Evolutionary conservation across 345 rosid species (phyloP).

Genomic region (Melaleuca alternifolia): DNA sequence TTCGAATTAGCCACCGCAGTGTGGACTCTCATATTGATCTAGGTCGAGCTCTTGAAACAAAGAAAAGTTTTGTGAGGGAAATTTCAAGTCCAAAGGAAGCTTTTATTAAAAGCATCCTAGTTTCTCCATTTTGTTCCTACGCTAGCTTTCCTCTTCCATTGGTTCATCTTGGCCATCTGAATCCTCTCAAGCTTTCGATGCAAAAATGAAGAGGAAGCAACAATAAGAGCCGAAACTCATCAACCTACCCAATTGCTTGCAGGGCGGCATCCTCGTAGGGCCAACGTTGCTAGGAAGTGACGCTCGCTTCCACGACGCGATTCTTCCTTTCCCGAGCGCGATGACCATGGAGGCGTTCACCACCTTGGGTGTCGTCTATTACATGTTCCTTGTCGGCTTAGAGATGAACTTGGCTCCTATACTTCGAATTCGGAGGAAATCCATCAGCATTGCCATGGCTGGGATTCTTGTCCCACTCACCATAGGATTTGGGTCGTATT

Average conservation of each 20-base stretch:
- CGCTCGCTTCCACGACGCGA: accelerated
- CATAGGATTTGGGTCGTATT: conserved; percentile 21
- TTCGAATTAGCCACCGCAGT: neutral
- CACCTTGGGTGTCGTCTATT: conserved; percentile 33
- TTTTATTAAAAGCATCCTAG: neutral
- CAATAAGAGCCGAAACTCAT: neutral
- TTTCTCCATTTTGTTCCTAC: neutral
- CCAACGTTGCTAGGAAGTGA: conserved; percentile 5
- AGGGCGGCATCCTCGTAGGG: conserved; percentile 47
- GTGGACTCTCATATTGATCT: neutral
- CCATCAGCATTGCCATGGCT: conserved; percentile 18
- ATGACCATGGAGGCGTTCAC: conserved; percentile 37
- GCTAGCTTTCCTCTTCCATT: neutral
- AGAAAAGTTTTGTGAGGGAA: neutral
- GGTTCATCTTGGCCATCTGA: neutral
- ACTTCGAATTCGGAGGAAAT: conserved; percentile 8
- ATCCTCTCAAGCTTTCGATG: neutral
- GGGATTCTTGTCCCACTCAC: conserved; percentile 24
- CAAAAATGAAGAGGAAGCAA: neutral
- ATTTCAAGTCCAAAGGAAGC: neutral
- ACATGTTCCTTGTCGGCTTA: conserved; percentile 53
- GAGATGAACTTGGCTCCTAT: conserved; percentile 46
- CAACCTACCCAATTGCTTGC: neutral
- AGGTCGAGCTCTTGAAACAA: neutral
- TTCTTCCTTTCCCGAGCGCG: conserved; percentile 21